A percentile compares a stretch with the other conserved stretches of the same genome.
Conservation (phyloP, 257 asterid genomes). For the Petunia secreta region DNA sequence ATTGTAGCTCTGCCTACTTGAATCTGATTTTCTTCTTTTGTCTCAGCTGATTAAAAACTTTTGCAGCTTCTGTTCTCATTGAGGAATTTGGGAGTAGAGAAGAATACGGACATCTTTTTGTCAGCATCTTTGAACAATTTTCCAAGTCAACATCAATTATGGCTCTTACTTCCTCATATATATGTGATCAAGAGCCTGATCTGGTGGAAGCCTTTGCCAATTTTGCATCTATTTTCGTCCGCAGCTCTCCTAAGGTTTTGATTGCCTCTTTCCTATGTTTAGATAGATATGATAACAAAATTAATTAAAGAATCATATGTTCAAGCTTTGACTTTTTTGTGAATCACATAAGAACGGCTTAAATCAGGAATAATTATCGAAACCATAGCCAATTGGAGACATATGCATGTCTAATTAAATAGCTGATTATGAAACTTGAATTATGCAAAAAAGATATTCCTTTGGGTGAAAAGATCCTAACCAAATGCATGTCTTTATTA, state of each 20-base stretch:
- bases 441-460: neutral
- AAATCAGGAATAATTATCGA: neutral
- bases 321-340: conserved; percentile 1
- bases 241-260: conserved; percentile 73
- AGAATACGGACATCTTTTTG: conserved; percentile 72
- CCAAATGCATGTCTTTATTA: neutral
- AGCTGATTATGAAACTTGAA: conserved; percentile 17
- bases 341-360: neutral
- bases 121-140: conserved; percentile 75
- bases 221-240: conserved; percentile 76
- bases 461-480: conserved; percentile 13
- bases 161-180: conserved; percentile 86
- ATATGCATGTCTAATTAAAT: neutral
- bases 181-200: conserved; percentile 97
- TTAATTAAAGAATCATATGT: conserved; percentile 9
- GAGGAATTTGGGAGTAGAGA: conserved; percentile 83
- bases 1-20: conserved; percentile 13
- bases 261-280: conserved; percentile 27
- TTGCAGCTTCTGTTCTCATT: conserved; percentile 75
- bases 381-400: neutral
- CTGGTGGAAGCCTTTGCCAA: conserved; percentile 84
- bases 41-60: conserved; percentile 26
- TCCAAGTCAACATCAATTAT: conserved; percentile 70
- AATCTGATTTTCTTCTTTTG: conserved; percentile 21
- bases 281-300: conserved; percentile 4